Percentiles rank a stretch among this genome's conserved stretches.
Evolutionary conservation across 2,329 filamentous ascomycete genomes (phyloP).

Genomic region (Grosmannia penicillata): DNA sequence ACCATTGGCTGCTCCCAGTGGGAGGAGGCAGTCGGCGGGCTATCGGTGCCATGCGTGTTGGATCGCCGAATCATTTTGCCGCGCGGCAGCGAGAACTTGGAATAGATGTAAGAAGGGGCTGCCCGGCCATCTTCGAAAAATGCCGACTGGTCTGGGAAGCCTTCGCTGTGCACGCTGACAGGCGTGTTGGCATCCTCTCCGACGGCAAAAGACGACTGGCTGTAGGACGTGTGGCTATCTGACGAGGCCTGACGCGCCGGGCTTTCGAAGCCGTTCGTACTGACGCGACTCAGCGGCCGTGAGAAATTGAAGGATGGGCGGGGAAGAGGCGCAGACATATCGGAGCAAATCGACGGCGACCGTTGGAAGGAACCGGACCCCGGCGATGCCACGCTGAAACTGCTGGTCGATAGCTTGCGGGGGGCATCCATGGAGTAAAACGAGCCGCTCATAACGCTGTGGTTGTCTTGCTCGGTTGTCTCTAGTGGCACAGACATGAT

Average conservation of each 20-base stretch:
- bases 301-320: slow-evolving; percentile 88
- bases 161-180: slow-evolving; percentile 57
- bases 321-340: slow-evolving; percentile 54
- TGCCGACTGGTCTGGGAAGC: slow-evolving; percentile 37
- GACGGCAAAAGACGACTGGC: slow-evolving; percentile 45
- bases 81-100: slow-evolving; percentile 69
- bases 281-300: slow-evolving; percentile 65
- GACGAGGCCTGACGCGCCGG: slow-evolving; percentile 49
- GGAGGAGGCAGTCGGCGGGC: slow-evolving; percentile 35
- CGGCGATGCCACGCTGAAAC: slow-evolving; percentile 45
- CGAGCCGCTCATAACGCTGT: slow-evolving; percentile 35
- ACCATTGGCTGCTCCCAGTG: slow-evolving; percentile 45
- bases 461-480: slow-evolving; percentile 56
- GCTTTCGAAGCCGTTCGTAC: slow-evolving; percentile 41
- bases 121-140: slow-evolving; percentile 26
- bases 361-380: slow-evolving; percentile 47
- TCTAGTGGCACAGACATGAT: slow-evolving; percentile 48
- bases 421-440: slow-evolving; percentile 45
- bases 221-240: slow-evolving; percentile 46
- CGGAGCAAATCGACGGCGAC: slow-evolving; percentile 75
- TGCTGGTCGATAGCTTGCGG: slow-evolving; percentile 60
- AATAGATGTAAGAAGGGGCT: slow-evolving; percentile 69
- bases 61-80: slow-evolving; percentile 60
- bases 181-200: slow-evolving; percentile 56
- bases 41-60: slow-evolving; percentile 43